Evolutionary conservation across 1,284 basidiomycete genomes (phyloP).

Genomic region (Trametes hirsuta): DNA sequence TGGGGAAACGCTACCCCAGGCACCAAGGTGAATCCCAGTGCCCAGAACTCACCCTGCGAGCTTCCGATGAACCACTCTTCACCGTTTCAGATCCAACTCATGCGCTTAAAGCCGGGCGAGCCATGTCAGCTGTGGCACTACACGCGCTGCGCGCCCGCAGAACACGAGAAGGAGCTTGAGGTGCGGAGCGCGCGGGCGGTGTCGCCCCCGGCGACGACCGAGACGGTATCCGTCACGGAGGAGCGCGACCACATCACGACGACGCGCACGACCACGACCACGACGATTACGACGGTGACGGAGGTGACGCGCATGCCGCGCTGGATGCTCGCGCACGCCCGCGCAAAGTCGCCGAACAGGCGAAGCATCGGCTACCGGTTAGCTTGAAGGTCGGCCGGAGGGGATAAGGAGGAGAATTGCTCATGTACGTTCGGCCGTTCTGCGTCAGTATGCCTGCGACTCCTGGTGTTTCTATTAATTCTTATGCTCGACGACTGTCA

Average conservation of each 20-base stretch:
- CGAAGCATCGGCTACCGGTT: slow-evolving; percentile 24
- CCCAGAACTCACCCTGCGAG: neutral
- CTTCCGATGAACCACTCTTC: neutral
- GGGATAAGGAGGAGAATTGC: no score
- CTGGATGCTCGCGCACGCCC: slow-evolving; percentile 13
- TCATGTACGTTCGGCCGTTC: no score
- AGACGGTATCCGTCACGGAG: slow-evolving; percentile 31
- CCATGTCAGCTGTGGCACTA: slow-evolving; percentile 30
- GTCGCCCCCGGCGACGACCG: slow-evolving; percentile 25
- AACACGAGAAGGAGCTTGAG: slow-evolving; percentile 15
- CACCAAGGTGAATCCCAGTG: slow-evolving; percentile 24
- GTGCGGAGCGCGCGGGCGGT: slow-evolving; percentile 20
- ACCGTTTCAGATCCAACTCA: slow-evolving; percentile 26
- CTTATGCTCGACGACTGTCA: no score
- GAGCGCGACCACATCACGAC: slow-evolving; percentile 25
- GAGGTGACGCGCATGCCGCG: slow-evolving; percentile 30
- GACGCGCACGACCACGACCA: slow-evolving; percentile 33
- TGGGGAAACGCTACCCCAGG: slow-evolving; percentile 26
- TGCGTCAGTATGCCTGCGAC: no score
- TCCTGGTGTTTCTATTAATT: no score
- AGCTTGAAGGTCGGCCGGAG: neutral
- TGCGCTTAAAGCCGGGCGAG: slow-evolving; percentile 17
- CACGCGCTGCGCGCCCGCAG: slow-evolving; percentile 24
- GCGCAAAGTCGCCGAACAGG: slow-evolving; percentile 14
- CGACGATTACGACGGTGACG: slow-evolving; percentile 32